Evolutionary conservation across 257 asterid genomes (phyloP).

Genomic region (Striga asiatica): DNA sequence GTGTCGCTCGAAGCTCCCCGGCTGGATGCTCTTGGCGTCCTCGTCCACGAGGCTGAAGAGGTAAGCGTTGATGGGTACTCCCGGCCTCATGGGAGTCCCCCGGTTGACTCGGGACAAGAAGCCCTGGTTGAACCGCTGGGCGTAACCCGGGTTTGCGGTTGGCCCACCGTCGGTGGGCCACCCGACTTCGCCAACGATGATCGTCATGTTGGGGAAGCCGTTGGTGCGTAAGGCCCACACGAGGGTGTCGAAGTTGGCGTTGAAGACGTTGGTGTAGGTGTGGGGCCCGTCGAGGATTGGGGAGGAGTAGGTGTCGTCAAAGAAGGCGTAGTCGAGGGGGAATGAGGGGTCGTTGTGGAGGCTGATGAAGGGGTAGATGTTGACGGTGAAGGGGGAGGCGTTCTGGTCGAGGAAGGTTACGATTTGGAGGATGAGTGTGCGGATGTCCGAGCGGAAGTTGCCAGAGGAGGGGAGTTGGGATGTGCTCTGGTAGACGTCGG

Average conservation of each 20-base stretch:
- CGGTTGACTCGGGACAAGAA: slow-evolving; percentile 37
- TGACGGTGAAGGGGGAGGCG: slow-evolving; percentile 57
- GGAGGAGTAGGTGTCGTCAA: slow-evolving; percentile 36
- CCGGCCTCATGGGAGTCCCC: slow-evolving; percentile 75
- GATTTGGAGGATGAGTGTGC: slow-evolving; percentile 37
- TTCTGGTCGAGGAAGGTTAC: slow-evolving; percentile 41
- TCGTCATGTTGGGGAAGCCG: slow-evolving; percentile 44
- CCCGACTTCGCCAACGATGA: slow-evolving; percentile 64
- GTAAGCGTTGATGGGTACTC: slow-evolving; percentile 46
- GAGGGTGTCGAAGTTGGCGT: slow-evolving; percentile 65
- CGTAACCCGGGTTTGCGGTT: slow-evolving; percentile 34
- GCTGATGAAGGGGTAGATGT: slow-evolving; percentile 74
- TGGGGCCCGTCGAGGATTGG: slow-evolving; percentile 51
- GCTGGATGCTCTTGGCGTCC: slow-evolving; percentile 68
- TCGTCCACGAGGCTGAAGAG: slow-evolving; percentile 65
- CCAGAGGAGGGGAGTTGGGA: slow-evolving; percentile 51
- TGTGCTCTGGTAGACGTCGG: slow-evolving; percentile 60
- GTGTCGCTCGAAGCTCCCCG: slow-evolving; percentile 74
- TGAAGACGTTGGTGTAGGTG: slow-evolving; percentile 52
- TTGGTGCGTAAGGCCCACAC: slow-evolving; percentile 51
- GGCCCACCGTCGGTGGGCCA: slow-evolving; percentile 75
- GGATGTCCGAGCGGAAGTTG: slow-evolving; percentile 49
- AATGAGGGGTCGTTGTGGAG: slow-evolving; percentile 57
- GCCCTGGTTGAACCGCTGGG: slow-evolving; percentile 67
- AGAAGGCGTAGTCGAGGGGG: slow-evolving; percentile 68